Evolutionary conservation across 1,139 yeast genomes (phyloP).

Genomic region (Arxiozyma heterogenica): DNA sequence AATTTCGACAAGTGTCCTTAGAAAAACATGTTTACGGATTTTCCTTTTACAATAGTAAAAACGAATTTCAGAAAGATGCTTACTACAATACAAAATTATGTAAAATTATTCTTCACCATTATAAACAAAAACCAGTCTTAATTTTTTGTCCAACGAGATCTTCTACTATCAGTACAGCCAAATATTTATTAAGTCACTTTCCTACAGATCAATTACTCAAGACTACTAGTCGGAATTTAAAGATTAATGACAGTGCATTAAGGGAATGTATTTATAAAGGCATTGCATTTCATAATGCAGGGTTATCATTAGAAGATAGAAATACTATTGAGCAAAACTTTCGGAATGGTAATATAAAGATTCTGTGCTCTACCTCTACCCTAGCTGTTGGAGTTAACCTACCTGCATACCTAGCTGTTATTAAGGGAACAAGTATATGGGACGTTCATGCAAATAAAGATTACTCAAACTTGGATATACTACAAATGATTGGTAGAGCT

Average conservation of each 20-base stretch:
- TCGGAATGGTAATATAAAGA: slow-evolving; percentile 35
- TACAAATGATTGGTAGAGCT: slow-evolving; percentile 50
- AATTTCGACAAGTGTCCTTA: slow-evolving; percentile 39
- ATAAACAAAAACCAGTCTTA: slow-evolving; percentile 37
- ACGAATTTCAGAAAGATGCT: slow-evolving; percentile 40
- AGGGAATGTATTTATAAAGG: slow-evolving; percentile 29
- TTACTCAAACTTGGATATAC: slow-evolving; percentile 40
- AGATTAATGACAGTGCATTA: slow-evolving; percentile 9
- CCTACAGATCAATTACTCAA: not conserved
- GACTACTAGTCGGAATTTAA: not conserved
- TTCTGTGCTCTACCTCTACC: slow-evolving; percentile 50
- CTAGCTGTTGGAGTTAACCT: slow-evolving; percentile 91
- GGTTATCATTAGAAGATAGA: slow-evolving; percentile 40
- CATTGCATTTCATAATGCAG: slow-evolving; percentile 53
- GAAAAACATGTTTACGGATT: slow-evolving; percentile 38
- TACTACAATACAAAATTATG: slow-evolving; percentile 35
- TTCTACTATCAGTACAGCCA: slow-evolving; percentile 41
- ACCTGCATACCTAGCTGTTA: slow-evolving; percentile 88
- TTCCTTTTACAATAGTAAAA: slow-evolving; percentile 29
- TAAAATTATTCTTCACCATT: slow-evolving; percentile 34
- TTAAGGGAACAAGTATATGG: slow-evolving; percentile 69
- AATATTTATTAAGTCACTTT: slow-evolving; percentile 16
- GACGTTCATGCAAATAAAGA: slow-evolving; percentile 29
- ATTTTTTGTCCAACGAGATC: slow-evolving; percentile 48
- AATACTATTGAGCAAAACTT: slow-evolving; percentile 38